Percentiles rank a stretch among this genome's conserved stretches.
Conservation (phyloP, 371 early-diverging fungal species). For the Homolaphlyctis polyrhiza region DNA sequence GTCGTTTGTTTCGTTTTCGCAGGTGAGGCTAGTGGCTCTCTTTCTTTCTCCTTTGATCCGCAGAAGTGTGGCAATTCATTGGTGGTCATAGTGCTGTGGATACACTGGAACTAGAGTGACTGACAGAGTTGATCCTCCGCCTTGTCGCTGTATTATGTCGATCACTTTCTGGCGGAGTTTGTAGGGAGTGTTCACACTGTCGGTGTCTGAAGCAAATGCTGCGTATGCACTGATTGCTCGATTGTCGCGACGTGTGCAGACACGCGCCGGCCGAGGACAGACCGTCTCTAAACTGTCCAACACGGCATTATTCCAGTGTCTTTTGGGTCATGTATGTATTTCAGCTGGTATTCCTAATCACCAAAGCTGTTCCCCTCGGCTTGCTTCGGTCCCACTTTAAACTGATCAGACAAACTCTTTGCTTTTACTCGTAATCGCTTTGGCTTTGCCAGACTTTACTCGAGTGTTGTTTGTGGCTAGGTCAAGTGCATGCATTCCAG, state of each 20-base stretch:
- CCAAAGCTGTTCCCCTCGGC: not conserved
- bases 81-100: too few relatives aligned
- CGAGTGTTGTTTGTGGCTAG: slow-evolving; percentile 46
- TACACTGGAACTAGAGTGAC: too few relatives aligned
- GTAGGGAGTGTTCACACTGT: not conserved
- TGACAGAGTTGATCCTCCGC: too few relatives aligned
- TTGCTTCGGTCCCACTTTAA: not conserved
- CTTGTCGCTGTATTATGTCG: not conserved
- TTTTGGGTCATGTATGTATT: too few relatives aligned
- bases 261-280: not conserved
- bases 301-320: too few relatives aligned
- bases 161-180: too few relatives aligned
- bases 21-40: not conserved
- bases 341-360: not conserved
- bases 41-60: too few relatives aligned
- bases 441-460: slow-evolving; percentile 22
- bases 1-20: not conserved
- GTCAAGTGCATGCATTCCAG: slow-evolving; percentile 47
- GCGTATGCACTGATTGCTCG: not conserved
- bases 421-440: not conserved
- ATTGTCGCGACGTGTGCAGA: not conserved
- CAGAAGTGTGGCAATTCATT: too few relatives aligned
- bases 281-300: not conserved
- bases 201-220: not conserved
- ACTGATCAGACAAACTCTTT: not conserved